Conservation (phyloP, 2,329 filamentous ascomycete genomes). For the Zymoseptoria tritici region DNA sequence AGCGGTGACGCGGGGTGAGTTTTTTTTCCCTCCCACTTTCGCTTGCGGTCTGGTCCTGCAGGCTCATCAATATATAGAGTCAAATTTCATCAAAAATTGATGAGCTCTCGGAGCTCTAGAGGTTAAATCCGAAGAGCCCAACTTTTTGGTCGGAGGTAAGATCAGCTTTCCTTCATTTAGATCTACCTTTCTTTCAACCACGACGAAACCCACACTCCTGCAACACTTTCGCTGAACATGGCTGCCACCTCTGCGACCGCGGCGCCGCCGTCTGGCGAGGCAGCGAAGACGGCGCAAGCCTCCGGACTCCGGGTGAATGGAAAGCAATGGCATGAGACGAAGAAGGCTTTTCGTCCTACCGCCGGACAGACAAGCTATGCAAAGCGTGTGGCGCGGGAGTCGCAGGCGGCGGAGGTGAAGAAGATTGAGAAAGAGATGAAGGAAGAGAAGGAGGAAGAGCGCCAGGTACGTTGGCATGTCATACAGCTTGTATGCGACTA, state of each 20-base stretch:
- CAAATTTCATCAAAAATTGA: not conserved
- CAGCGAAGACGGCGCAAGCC: slow-evolving; percentile 15
- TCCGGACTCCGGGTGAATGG: slow-evolving; percentile 77
- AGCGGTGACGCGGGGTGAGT: not conserved
- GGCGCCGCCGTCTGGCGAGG: slow-evolving; percentile 27
- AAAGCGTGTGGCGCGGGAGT: slow-evolving; percentile 64
- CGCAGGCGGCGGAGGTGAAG: slow-evolving; percentile 68
- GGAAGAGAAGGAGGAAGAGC: slow-evolving; percentile 58
- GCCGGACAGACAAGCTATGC: slow-evolving; percentile 72
- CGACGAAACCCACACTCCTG: too few relatives aligned
- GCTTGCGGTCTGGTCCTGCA: not conserved
- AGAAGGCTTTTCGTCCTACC: slow-evolving; percentile 76
- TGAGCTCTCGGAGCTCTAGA: not conserved
- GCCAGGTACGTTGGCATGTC: slow-evolving; percentile 54
- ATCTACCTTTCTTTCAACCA: too few relatives aligned
- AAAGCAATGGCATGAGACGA: slow-evolving; percentile 86
- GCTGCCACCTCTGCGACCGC: slow-evolving; percentile 23
- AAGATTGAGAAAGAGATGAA: slow-evolving; percentile 93
- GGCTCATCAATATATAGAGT: not conserved
- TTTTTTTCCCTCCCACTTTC: not conserved
- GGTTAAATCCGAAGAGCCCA: not conserved
- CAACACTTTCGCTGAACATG: slow-evolving; percentile 1
- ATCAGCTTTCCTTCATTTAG: too few relatives aligned
- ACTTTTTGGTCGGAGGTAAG: not conserved
- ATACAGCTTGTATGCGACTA: not conserved